A percentile compares a stretch with the other conserved stretches of the same genome.
These are phyloP conservation scores for Terfezia claveryi DNA, from an alignment of 495 filamentous ascomycete species.

Conservation along the genomic window DNA sequence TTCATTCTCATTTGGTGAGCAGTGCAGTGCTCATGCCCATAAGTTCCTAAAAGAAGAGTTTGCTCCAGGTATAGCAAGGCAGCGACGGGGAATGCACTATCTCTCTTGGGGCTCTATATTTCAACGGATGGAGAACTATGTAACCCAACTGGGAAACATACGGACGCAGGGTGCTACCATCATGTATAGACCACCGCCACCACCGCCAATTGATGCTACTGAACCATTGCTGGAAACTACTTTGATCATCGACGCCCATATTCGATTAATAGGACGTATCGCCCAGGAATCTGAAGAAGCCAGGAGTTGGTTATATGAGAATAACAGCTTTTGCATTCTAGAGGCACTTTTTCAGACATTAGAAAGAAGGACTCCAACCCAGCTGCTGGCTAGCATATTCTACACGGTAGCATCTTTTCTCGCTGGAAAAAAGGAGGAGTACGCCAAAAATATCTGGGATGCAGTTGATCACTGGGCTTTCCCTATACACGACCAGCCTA, in stretches of 20 bases:
- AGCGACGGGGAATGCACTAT: constrained; percentile 46
- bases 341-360: constrained; percentile 15
- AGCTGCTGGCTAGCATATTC: constrained; percentile 19
- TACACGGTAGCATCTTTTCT: constrained; percentile 17
- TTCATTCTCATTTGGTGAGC: constrained; percentile 55
- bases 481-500: constrained; percentile 4
- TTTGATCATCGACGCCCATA: constrained; percentile 81
- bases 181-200: constrained; percentile 16
- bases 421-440: constrained; percentile 12
- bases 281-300: constrained; percentile 41
- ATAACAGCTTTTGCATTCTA: constrained; percentile 28
- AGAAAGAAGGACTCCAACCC: constrained; percentile 13
- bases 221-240: constrained; percentile 69
- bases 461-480: constrained; percentile 16
- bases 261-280: constrained; percentile 65
- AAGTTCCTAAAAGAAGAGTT: constrained; percentile 76
- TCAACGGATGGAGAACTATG: constrained; percentile 31
- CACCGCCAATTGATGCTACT: constrained; percentile 24
- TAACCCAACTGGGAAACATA: constrained; percentile 14
- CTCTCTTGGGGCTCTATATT: constrained; percentile 87
- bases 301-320: constrained; percentile 35
- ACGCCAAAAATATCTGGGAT: constrained; percentile 14
- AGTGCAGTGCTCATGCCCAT: constrained; percentile 61
- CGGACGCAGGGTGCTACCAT: constrained; percentile 11
- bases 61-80: constrained; percentile 43